phyloP scores from a whole-genome alignment of 129 eudicot genomes.

The Arctium minus region DNA sequence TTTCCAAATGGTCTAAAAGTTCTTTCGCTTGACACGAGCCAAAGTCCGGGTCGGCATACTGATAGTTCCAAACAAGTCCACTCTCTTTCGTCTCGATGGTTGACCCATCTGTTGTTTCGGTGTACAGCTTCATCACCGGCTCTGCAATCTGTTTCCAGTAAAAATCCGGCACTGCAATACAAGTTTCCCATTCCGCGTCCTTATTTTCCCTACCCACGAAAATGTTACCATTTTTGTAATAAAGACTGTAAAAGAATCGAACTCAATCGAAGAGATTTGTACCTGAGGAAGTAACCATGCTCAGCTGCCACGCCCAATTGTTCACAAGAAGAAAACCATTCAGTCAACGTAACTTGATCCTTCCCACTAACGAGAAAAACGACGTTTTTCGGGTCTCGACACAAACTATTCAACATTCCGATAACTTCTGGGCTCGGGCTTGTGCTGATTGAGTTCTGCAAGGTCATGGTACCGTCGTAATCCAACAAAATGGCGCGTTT shows the following conservation, averaged over 20 bases:
- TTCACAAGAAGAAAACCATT: slow-evolving; percentile 83
- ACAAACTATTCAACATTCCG: slow-evolving; percentile 53
- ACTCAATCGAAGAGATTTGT: not conserved
- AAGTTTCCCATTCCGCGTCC: slow-evolving; percentile 78
- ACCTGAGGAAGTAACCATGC: slow-evolving; percentile 93
- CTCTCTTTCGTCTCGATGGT: slow-evolving; percentile 74
- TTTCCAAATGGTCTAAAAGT: slow-evolving; percentile 85
- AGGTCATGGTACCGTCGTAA: slow-evolving; percentile 70
- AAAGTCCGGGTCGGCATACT: slow-evolving; percentile 84
- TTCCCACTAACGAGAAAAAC: slow-evolving; percentile 88
- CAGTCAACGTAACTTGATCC: slow-evolving; percentile 55
- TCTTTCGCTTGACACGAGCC: slow-evolving; percentile 95
- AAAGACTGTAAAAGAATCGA: not conserved
- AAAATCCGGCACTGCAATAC: slow-evolving; percentile 61
- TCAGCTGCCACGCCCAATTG: slow-evolving; percentile 82
- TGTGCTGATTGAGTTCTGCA: slow-evolving; percentile 48
- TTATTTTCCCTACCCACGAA: slow-evolving; percentile 47
- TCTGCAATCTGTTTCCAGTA: slow-evolving; percentile 88
- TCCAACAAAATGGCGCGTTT: slow-evolving; percentile 83
- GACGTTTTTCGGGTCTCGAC: slow-evolving; percentile 72
- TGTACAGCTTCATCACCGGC: slow-evolving; percentile 78
- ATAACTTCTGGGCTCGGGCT: slow-evolving; percentile 60
- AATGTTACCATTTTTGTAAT: not conserved
- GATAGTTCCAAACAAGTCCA: slow-evolving; percentile 92
- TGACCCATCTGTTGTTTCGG: slow-evolving; percentile 93